phyloP scores from a whole-genome alignment of 805 yeast species.

The Metschnikowia borealis region DNA sequence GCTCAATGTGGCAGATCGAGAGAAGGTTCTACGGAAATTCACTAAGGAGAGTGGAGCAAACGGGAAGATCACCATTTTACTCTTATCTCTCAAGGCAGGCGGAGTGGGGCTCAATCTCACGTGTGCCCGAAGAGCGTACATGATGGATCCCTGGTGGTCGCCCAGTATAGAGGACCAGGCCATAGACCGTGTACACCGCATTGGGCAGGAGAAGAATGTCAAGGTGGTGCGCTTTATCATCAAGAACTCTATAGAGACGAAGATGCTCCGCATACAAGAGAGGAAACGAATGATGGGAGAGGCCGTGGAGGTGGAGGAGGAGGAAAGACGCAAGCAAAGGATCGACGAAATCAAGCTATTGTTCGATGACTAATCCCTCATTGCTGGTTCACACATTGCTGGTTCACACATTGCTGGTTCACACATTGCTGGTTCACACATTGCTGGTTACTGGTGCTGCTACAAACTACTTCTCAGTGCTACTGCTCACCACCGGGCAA shows the following conservation, averaged over 20 bases:
- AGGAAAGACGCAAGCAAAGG: conserved; percentile 63
- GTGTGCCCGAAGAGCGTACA: conserved; percentile 75
- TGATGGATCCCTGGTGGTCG: conserved; percentile 99
- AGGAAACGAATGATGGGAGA: conserved; percentile 78
- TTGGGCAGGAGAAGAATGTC: conserved; percentile 76
- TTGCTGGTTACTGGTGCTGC: not conserved
- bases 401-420: no score
- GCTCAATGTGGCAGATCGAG: conserved; percentile 60
- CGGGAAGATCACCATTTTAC: conserved; percentile 44
- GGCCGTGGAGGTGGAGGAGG: conserved; percentile 71
- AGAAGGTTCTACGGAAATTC: conserved; percentile 57
- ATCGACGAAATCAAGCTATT: conserved; percentile 70
- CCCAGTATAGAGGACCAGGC: conserved; percentile 90
- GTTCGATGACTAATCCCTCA: conserved; percentile 42
- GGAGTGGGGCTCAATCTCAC: conserved; percentile 91
- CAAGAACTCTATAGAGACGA: conserved; percentile 78
- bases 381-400: no score
- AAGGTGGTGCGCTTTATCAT: conserved; percentile 77
- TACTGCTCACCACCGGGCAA: no score
- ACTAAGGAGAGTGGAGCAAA: conserved; percentile 27
- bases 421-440: no score
- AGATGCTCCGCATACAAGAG: conserved; percentile 85
- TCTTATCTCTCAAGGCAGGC: conserved; percentile 84
- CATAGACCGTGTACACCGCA: conserved; percentile 83
- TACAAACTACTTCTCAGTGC: no score